Evolutionary conservation across 2,329 filamentous ascomycete species (phyloP), one percentile per base, ranked within the genome.

Genomic region (Nectriaceae sp.): DNA sequence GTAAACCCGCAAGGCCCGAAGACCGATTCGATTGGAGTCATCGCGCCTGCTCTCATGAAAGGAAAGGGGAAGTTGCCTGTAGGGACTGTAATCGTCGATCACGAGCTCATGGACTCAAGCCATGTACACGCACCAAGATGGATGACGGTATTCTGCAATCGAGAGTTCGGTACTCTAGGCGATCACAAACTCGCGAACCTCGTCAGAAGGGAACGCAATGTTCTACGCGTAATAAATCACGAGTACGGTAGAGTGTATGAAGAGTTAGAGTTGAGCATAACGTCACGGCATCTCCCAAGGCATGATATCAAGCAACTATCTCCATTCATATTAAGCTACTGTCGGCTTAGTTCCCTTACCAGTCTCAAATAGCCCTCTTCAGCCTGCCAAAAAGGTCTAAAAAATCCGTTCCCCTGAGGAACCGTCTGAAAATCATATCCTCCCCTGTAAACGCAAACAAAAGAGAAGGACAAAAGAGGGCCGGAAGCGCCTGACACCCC

Each of bases 301-400:
- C 26, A 31, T 31, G 6, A 36, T 15, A 29, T 46, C 37, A 42
- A 47, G 50, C 42, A 53, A 54, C 49, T 42, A 55, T 54, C 43
- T 54, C 45, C 53, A 55, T 49, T 54, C 45, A 64, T 44, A 61
- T 55, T 52, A 57, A 56, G 53, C 51, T 56, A 54, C 46, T 41
- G 29, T 47, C 50, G 48, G 43, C 55, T 47, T 54, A 57, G 40
- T 43, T 46, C 40, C 24, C 4, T n/a, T 45, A 20, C 42, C 40
- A 46, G 46, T 42, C 40, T 47, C 40, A 55, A 42, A 50, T 48
- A 19, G 22, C 40, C 38, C 21, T 24, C 26, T 44, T 22, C 11
- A 16, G 6, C 18, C 20, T 18, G 16, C 19, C 36, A 42, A 42
- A 47, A 41, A 41, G 6, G 29, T 47, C 44, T 38, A 26, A 46